phyloP scores from a whole-genome alignment of 1,284 basidiomycete genomes.

The Clitocybe nebularis region DNA sequence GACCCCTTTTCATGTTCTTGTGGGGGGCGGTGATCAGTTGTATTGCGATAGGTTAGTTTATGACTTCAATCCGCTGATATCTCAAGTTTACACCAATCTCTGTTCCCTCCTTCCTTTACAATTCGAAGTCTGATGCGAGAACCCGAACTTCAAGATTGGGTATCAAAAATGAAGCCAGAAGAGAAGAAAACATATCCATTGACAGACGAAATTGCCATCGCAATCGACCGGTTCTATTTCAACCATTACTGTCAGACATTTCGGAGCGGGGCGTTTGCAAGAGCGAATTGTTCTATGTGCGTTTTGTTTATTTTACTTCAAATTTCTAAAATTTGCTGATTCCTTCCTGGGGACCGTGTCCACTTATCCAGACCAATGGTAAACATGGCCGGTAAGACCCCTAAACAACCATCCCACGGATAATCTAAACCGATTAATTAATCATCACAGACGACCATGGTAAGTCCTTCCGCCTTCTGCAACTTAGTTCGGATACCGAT shows the following conservation, averaged over 20 bases:
- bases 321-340: no score
- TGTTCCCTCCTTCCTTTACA: no score
- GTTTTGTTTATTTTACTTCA: constrained; percentile 22
- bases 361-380: constrained; percentile 49
- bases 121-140: constrained; percentile 58
- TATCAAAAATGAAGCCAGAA: constrained; percentile 60
- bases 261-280: constrained; percentile 86
- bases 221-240: constrained; percentile 89
- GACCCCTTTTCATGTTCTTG: constrained; percentile 80
- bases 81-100: no score
- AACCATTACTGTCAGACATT: constrained; percentile 89
- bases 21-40: constrained; percentile 84
- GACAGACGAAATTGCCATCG: constrained; percentile 69
- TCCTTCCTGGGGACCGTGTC: no score
- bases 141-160: constrained; percentile 81
- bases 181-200: constrained; percentile 63
- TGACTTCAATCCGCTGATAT: constrained; percentile 4
- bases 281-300: constrained; percentile 91
- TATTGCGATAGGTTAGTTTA: constrained; percentile 70
- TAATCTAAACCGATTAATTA: constrained; percentile 2
- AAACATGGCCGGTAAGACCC: constrained; percentile 53
- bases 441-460: constrained; percentile 67
- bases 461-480: constrained; percentile 29
- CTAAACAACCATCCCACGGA: constrained; percentile 2
- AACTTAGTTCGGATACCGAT: not conserved